Evolutionary conservation across 2,329 filamentous ascomycete genomes (phyloP).

Genomic region (Phialemoniopsis sp.): DNA sequence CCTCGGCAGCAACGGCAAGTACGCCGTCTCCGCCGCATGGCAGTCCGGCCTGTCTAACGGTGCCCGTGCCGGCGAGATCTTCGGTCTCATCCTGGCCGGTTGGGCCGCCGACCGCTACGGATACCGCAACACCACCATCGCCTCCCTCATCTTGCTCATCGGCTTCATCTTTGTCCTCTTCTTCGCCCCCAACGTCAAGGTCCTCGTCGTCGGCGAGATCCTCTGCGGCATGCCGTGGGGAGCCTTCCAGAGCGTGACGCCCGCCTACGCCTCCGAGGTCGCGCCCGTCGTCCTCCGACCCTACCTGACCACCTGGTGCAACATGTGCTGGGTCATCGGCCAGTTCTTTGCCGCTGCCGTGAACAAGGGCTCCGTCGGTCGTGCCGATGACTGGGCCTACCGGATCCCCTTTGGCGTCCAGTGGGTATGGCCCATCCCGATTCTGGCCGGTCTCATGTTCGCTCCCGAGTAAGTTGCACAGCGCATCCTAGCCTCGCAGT

Average conservation of each 20-base stretch:
- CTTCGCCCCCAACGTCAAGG: conserved; percentile 41
- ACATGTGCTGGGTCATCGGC: conserved; percentile 55
- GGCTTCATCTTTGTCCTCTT: conserved; percentile 48
- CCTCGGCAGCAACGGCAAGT: conserved; percentile 26
- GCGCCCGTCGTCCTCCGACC: conserved; percentile 40
- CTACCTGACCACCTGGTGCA: conserved; percentile 51
- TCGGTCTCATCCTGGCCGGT: conserved; percentile 50
- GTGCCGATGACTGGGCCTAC: conserved; percentile 36
- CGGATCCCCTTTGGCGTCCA: conserved; percentile 42
- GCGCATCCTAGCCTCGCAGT: neutral
- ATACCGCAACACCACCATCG: conserved; percentile 46
- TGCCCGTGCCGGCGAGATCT: conserved; percentile 47
- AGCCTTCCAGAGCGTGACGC: conserved; percentile 27
- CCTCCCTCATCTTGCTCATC: conserved; percentile 38
- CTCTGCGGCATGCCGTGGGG: conserved; percentile 34
- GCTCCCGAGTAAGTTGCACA: conserved; percentile 30
- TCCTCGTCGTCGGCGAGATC: conserved; percentile 44
- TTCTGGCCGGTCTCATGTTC: conserved; percentile 32
- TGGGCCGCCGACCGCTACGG: conserved; percentile 45
- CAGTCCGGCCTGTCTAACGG: conserved; percentile 53
- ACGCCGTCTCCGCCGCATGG: conserved; percentile 49
- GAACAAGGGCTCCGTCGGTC: conserved; percentile 25
- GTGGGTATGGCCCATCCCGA: conserved; percentile 40
- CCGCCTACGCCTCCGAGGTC: conserved; percentile 47
- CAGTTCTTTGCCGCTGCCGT: conserved; percentile 43